Percentiles rank a stretch among this genome's conserved stretches.
These are phyloP conservation scores for Xylaria hypoxylon DNA, from an alignment of 2,329 filamentous ascomycete species.

Conservation along the genomic window DNA sequence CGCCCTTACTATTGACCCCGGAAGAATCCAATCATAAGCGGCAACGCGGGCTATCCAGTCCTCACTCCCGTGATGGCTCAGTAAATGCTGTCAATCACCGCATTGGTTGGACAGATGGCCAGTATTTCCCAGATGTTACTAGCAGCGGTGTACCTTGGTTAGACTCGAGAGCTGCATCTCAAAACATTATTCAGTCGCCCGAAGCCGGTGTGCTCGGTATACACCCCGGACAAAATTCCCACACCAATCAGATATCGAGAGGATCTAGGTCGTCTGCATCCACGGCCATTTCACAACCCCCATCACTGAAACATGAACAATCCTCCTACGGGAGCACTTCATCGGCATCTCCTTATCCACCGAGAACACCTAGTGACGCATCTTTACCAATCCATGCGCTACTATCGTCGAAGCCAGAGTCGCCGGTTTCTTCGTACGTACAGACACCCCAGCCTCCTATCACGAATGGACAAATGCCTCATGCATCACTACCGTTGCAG, in stretches of 20 bases:
- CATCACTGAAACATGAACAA: conserved; percentile 58
- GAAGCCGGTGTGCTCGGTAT: conserved; percentile 42
- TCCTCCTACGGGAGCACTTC: conserved; percentile 55
- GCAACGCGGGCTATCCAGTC: conserved; percentile 47
- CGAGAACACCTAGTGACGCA: conserved; percentile 62
- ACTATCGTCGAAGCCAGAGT: conserved; percentile 56
- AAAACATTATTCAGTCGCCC: conserved; percentile 43
- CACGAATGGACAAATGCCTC: conserved; percentile 32
- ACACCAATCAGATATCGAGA: conserved; percentile 17
- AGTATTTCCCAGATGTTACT: conserved; percentile 37
- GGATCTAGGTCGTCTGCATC: conserved; percentile 42
- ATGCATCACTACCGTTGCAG: conserved; percentile 39
- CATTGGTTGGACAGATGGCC: conserved; percentile 42
- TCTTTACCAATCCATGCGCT: conserved; percentile 67
- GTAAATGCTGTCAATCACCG: conserved; percentile 38
- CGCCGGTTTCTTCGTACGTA: conserved; percentile 39
- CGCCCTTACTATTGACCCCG: conserved; percentile 55
- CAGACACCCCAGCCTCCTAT: conserved; percentile 27
- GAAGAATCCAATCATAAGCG: conserved; percentile 48
- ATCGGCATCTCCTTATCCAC: conserved; percentile 54
- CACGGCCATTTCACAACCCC: conserved; percentile 51
- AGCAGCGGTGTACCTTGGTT: conserved; percentile 40
- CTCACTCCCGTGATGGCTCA: conserved; percentile 47
- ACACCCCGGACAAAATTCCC: conserved; percentile 33
- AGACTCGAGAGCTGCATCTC: conserved; percentile 43